Conservation (phyloP, 371 early-diverging fungal species). For the Lichtheimia ramosa region DNA sequence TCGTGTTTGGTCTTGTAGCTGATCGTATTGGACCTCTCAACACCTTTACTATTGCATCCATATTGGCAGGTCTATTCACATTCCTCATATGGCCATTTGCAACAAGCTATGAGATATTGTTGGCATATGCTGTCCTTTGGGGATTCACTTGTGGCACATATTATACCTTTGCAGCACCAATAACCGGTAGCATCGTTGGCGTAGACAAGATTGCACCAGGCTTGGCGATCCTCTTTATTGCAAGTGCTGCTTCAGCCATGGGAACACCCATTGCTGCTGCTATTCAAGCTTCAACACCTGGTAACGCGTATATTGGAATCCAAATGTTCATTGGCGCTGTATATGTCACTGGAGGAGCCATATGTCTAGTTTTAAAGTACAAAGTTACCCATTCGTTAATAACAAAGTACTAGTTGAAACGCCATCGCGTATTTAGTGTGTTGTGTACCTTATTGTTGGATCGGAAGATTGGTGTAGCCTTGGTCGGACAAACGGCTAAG, state of each 20-base stretch:
- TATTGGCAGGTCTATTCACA: conserved; percentile 37
- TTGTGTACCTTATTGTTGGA: too few relatives aligned
- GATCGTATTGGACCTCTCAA: conserved; percentile 66
- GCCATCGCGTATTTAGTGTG: background rate
- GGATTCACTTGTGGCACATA: conserved; percentile 41
- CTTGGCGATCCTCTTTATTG: conserved; percentile 54
- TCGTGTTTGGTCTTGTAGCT: conserved; percentile 61
- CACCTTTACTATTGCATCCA: conserved; percentile 23
- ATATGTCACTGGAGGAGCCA: conserved; percentile 27
- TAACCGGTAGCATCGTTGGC: conserved; percentile 56
- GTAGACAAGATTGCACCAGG: conserved; percentile 51
- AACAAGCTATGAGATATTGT: conserved; percentile 36
- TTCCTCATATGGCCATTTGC: conserved; percentile 62
- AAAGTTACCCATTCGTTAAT: conserved; percentile 12
- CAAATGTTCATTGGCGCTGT: conserved; percentile 43
- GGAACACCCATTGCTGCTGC: conserved; percentile 36
- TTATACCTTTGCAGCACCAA: conserved; percentile 50
- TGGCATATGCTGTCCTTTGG: conserved; percentile 52
- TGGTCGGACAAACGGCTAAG: too few relatives aligned
- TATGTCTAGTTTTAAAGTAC: conserved; percentile 17
- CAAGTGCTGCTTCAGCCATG: conserved; percentile 35
- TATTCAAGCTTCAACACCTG: conserved; percentile 25
- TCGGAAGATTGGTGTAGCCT: too few relatives aligned
- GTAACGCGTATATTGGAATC: conserved; percentile 32
- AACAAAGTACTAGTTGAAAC: background rate